Percentiles rank a stretch among this genome's conserved stretches.
Conservation (phyloP, 2,329 filamentous ascomycete species). For the Nigrograna mackinnonii region DNA sequence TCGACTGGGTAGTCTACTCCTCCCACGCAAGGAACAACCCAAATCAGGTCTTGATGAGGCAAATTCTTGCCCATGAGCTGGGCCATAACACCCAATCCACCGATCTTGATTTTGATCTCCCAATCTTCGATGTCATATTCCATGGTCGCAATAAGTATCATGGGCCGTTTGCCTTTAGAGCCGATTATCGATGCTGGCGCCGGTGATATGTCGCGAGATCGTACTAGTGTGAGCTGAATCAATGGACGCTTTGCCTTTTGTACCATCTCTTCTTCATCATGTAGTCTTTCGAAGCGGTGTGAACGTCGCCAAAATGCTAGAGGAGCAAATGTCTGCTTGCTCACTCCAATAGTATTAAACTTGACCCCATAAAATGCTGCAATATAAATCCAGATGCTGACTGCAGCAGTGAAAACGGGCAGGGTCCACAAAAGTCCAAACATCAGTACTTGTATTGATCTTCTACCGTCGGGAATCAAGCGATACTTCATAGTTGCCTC, state of each 20-base stretch:
- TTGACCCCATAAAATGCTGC: neutral
- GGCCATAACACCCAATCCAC: neutral
- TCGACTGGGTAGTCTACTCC: neutral
- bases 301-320: neutral
- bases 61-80: neutral
- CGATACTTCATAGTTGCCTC: neutral
- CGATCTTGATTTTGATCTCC: slow-evolving; percentile 1
- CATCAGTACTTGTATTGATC: neutral
- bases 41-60: neutral
- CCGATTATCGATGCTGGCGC: neutral
- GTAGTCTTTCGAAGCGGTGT: neutral
- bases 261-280: neutral
- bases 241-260: neutral
- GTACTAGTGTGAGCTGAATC: neutral
- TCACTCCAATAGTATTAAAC: neutral
- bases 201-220: neutral
- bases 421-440: neutral
- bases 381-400: neutral
- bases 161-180: neutral
- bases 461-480: neutral
- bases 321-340: neutral
- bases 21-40: neutral
- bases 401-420: neutral
- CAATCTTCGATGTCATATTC: slow-evolving; percentile 1
- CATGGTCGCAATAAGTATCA: neutral